Base-by-base conservation (phyloP, 192 early-diverging fungal genomes). In the Kickxella alabastrina region DNA sequence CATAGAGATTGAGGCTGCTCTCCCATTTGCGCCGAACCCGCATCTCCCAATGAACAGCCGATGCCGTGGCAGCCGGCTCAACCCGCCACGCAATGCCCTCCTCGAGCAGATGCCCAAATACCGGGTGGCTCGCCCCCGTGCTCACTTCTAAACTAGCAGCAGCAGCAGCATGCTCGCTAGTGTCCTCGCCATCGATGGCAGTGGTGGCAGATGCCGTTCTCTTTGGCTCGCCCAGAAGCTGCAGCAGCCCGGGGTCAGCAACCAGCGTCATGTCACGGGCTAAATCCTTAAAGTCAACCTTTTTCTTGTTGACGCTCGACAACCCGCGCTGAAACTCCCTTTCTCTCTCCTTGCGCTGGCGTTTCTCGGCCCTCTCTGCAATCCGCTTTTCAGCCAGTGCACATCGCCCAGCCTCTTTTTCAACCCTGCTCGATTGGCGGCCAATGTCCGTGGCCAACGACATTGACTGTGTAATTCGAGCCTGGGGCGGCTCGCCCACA, bases 41-140 rank as follows among this genome's bases (percentile, higher is more conserved):
- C 52, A 68, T 52, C 28, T 67, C 65, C 71, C 71, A 75, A 22
- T 28, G 26, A 6, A 74, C 45, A 1, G 43, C 47, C 15, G 43
- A 41, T 9, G 38, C 40, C 3, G 21, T 35, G 32, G 47, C 6
- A 2, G 40, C 7, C 12, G 35, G 3, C 13, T 43, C 54, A 6
- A 53, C 10, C 3, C 45, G 42, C 37, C 40, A 65, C 3, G 25
- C n/a, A 12, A 65, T 28, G 1, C 35, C 62, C 2, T 41, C 49
- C 3, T 43, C 56, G 1, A 6, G 19, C 3, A 61, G 22, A 12
- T 15, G 27, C 13, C 23, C 52, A 34, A 64, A 56, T 10, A 62
- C 10, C 27, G 18, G 21, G 12, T 40, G 42, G 12, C 9, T 12
- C 24, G 35, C 24, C 32, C 24, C 41, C 17, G 40, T 8, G 14